Percentiles rank a stretch among this genome's conserved stretches.
Conservation (phyloP, 345 rosid species). For the Citrus cavaleriei region DNA sequence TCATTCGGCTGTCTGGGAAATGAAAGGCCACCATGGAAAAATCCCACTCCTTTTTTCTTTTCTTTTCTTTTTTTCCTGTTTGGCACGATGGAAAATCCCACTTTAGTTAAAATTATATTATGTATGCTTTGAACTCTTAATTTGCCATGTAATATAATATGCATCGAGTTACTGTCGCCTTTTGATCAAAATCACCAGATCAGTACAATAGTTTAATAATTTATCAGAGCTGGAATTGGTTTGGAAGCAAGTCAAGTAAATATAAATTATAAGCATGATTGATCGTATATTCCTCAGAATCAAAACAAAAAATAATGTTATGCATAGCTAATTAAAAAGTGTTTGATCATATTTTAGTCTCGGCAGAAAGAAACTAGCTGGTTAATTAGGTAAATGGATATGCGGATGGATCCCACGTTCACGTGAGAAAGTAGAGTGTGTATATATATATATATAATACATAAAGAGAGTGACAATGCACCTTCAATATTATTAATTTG, state of each 20-base stretch:
- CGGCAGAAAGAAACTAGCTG: too few species aligned
- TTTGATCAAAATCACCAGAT: neutral
- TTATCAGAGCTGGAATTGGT: neutral
- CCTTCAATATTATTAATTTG: neutral
- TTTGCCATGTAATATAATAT: too few species aligned
- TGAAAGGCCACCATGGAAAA: conserved; percentile 16
- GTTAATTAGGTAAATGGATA: too few species aligned
- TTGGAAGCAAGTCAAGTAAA: neutral
- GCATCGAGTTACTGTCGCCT: too few species aligned
- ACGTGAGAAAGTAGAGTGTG: too few species aligned
- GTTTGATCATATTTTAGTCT: neutral
- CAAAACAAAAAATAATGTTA: neutral
- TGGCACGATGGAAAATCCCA: too few species aligned
- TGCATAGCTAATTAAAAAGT: neutral
- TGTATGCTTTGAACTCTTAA: too few species aligned
- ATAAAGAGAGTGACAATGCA: neutral
- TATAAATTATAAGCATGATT: neutral
- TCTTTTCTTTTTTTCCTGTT: too few species aligned
- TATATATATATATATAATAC: too few species aligned
- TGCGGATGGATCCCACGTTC: too few species aligned
- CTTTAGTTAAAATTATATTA: too few species aligned
- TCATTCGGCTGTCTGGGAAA: neutral
- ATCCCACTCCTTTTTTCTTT: neutral
- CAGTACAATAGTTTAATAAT: neutral
- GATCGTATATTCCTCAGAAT: conserved; percentile 7